Conservation (phyloP, 2,329 filamentous ascomycete species). For the Exophiala phaeomuriformis region DNA sequence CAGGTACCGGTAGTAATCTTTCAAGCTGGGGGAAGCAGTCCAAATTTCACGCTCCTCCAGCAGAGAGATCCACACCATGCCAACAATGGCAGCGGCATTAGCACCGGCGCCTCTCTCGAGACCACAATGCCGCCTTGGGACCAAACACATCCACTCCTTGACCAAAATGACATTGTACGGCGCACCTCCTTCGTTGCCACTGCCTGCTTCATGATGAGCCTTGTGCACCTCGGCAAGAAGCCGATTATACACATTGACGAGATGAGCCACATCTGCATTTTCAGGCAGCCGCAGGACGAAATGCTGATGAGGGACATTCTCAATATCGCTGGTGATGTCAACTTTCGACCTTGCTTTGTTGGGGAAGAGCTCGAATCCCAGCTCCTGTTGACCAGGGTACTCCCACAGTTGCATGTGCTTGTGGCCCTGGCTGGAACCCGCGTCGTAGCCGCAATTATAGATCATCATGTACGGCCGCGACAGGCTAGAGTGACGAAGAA, state of each 20-base stretch:
- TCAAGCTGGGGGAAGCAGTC: slow-evolving; percentile 17
- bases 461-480: slow-evolving; percentile 34
- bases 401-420: slow-evolving; percentile 42
- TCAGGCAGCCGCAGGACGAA: slow-evolving; percentile 28
- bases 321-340: slow-evolving; percentile 20
- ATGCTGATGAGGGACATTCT: slow-evolving; percentile 27
- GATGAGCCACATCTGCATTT: slow-evolving; percentile 2
- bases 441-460: slow-evolving; percentile 42
- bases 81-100: slow-evolving; percentile 28
- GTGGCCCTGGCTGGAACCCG: slow-evolving; percentile 39
- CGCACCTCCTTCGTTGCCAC: slow-evolving; percentile 11
- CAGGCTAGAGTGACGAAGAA: slow-evolving; percentile 28
- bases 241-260: slow-evolving; percentile 21
- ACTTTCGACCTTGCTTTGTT: slow-evolving; percentile 21
- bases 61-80: slow-evolving; percentile 25
- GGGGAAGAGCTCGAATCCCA: slow-evolving; percentile 25
- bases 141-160: slow-evolving; percentile 28
- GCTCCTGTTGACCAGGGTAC: slow-evolving; percentile 25
- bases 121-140: slow-evolving; percentile 19
- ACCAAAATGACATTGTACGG: slow-evolving; percentile 30
- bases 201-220: slow-evolving; percentile 11
- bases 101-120: slow-evolving; percentile 19
- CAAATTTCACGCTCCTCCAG: slow-evolving; percentile 24
- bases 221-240: slow-evolving; percentile 24
- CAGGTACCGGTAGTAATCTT: slow-evolving; percentile 22